Evolutionary conservation across 208 protist species (phyloP), one percentile per base, ranked within the genome.

Genomic region (Leishmania lainsoni): DNA sequence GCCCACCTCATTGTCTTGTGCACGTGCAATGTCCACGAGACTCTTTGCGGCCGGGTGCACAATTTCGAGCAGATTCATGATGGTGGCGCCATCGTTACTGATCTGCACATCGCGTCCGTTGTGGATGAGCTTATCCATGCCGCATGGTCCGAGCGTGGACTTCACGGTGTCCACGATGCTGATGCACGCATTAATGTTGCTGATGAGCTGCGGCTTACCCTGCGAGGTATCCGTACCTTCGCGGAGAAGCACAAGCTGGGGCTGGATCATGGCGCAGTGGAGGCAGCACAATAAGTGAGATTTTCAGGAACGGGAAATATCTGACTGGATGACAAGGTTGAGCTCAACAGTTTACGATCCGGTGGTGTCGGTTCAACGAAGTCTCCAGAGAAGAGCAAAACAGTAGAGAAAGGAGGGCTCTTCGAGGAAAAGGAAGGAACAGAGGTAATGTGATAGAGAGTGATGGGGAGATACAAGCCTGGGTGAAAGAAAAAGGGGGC

Each of bases 91-190:
- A 91, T 99, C 99, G 91, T 99, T 99, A 52, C 99, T 99, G 83
- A 99, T 99, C 51, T 99, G 99, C 32, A 95, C 91, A 58, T 97
- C 94, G 76, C 95, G 90, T 71, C 93, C 92, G 76, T 97, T 98
- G 85, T 99, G 93, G 82, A 99, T 99, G 35, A 99, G 93, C 92
- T 99, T 99, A 88, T 99, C 99, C 99, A 99, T 99, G 52, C 99
- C 99, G 76, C 99, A 97, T 42, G 99, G 99, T 56, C 99, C 99
- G 65, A 99, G 92, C 14, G 97, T 99, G n/a, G 97, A 97, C 83
- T 98, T 98, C 32, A 99, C 92, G n/a, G 93, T 98, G 80, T 98
- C 95, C n/a, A 98, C 97, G 83, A 99, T 92, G 84, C 95, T 95
- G 78, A 95, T 92, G 94, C 99, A 99, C 17, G 99, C 99, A 87